Conservation (phyloP, 2,329 filamentous ascomycete genomes). For the Aspergillus novoparasiticus region DNA sequence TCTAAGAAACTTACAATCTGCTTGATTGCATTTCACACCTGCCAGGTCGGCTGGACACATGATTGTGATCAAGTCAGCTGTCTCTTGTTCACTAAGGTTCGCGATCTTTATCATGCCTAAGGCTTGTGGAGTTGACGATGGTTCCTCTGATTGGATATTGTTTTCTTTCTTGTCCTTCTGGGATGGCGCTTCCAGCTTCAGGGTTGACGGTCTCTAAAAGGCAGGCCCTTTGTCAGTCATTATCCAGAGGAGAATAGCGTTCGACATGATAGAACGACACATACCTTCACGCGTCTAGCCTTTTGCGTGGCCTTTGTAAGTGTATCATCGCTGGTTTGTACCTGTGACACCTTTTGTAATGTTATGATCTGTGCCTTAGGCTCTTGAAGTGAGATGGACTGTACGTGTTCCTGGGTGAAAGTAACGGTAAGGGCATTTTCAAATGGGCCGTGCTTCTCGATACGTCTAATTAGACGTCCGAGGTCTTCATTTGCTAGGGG, state of each 20-base stretch:
- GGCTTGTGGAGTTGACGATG: background rate
- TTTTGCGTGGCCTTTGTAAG: too few species aligned
- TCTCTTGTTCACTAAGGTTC: background rate
- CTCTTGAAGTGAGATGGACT: background rate
- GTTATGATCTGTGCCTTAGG: background rate
- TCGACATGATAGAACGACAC: too few species aligned
- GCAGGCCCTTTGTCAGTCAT: too few species aligned
- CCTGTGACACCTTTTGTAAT: too few species aligned
- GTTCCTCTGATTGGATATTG: background rate
- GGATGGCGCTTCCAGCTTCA: too few species aligned
- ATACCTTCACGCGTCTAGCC: too few species aligned
- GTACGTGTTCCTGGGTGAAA: background rate
- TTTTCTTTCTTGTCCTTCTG: too few species aligned
- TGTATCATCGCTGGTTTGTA: too few species aligned
- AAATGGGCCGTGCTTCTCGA: background rate
- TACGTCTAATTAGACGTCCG: background rate
- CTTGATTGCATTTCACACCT: background rate
- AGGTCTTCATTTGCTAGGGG: background rate
- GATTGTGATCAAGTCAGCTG: background rate
- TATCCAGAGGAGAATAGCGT: fast-evolving
- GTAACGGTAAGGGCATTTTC: background rate
- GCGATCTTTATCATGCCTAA: background rate
- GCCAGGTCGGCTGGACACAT: background rate
- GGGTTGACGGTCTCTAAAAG: too few species aligned
- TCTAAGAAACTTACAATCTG: background rate